These are phyloP conservation scores for Pythium phragmiticola DNA, from an alignment of 352 stramenopile species.

Conservation along the genomic window DNA sequence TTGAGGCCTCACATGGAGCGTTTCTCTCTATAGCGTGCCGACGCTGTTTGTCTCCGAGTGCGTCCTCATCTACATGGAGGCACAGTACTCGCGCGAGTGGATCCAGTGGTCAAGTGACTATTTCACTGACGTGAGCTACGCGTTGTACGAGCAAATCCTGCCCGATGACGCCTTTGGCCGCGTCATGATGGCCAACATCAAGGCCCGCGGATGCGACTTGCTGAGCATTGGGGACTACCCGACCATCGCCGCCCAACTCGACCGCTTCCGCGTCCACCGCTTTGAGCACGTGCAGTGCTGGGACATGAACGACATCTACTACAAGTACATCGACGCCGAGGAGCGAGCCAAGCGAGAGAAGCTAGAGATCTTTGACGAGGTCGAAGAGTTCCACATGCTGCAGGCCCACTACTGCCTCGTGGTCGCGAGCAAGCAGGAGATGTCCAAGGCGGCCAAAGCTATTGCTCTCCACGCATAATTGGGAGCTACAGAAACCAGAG, in stretches of 20 bases:
- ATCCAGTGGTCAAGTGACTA: conserved; percentile 63
- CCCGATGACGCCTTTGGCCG: conserved; percentile 87
- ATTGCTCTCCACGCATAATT: conserved; percentile 20
- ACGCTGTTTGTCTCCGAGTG: conserved; percentile 90
- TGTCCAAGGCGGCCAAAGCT: conserved; percentile 19
- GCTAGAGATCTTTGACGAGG: conserved; percentile 91
- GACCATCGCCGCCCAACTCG: conserved; percentile 68
- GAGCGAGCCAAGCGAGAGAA: conserved; percentile 78
- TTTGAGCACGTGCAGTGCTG: conserved; percentile 77
- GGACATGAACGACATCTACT: conserved; percentile 93
- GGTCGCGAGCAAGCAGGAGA: conserved; percentile 27
- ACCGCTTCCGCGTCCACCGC: conserved; percentile 64
- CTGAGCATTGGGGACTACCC: conserved; percentile 82
- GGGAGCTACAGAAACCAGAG: neutral
- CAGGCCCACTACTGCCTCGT: conserved; percentile 91
- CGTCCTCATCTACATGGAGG: conserved; percentile 92
- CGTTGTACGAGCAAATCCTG: conserved; percentile 91
- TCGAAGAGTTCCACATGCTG: conserved; percentile 92
- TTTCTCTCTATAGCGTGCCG: conserved; percentile 26
- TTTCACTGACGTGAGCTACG: conserved; percentile 79
- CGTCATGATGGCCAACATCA: conserved; percentile 92
- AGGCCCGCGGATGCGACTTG: conserved; percentile 86
- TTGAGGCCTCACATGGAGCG: neutral
- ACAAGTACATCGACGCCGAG: conserved; percentile 70
- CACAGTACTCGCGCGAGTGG: conserved; percentile 69